Evolutionary conservation across 2,329 filamentous ascomycete genomes (phyloP).

Genomic region (Ampelomyces quisqualis): DNA sequence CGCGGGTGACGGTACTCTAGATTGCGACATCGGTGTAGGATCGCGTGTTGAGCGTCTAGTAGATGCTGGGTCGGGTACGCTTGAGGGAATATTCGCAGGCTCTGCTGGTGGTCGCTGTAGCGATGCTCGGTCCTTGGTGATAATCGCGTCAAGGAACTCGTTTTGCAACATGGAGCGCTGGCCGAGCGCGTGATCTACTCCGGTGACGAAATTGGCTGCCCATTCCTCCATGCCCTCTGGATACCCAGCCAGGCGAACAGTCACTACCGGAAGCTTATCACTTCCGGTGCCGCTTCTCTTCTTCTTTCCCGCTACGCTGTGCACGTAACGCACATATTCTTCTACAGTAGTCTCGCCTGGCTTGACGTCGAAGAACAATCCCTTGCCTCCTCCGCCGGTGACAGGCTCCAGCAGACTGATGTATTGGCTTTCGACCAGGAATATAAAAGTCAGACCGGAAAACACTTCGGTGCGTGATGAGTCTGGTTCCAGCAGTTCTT

Average conservation of each 20-base stretch:
- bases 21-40: constrained; percentile 18
- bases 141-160: constrained; percentile 86
- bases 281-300: constrained; percentile 64
- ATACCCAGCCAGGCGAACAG: constrained; percentile 66
- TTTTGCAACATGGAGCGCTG: constrained; percentile 85
- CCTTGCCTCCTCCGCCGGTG: constrained; percentile 79
- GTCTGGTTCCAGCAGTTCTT: constrained; percentile 72
- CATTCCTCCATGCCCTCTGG: constrained; percentile 57
- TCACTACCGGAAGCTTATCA: constrained; percentile 70
- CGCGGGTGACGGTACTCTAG: constrained; percentile 20
- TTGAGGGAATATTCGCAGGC: constrained; percentile 29
- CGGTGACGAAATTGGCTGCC: constrained; percentile 67
- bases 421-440: constrained; percentile 74
- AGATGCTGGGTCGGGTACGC: constrained; percentile 13
- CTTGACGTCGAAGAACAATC: constrained; percentile 64
- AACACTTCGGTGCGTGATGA: constrained; percentile 69
- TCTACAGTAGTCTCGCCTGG: constrained; percentile 66
- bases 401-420: constrained; percentile 74
- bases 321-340: constrained; percentile 77
- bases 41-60: constrained; percentile 18
- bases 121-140: constrained; percentile 73
- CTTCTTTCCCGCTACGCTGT: constrained; percentile 72
- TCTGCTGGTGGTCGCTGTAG: constrained; percentile 66
- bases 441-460: constrained; percentile 83
- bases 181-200: constrained; percentile 70